Evolutionary conservation across 352 stramenopile species (phyloP), one percentile per base, ranked within the genome.

Genomic region (Globisporangium radiosum): DNA sequence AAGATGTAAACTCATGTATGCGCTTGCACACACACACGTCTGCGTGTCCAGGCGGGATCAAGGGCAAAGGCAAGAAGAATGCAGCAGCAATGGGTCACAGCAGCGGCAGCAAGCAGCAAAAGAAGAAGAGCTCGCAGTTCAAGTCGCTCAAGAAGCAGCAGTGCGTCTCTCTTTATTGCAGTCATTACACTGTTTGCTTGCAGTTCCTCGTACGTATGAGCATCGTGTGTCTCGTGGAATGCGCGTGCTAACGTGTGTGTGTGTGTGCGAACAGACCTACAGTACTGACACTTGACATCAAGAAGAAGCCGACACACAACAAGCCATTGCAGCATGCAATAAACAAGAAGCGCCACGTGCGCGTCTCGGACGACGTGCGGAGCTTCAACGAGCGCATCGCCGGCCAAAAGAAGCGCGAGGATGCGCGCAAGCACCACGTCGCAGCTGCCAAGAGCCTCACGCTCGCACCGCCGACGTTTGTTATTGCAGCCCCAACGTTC

Each of bases 331-430:
- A 25, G 36, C 72, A 72, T 25, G 52, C 40, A 8, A 51, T 54
- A 3, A 42, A 63, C 25, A 59, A 56, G 2, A 87, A 81, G 73
- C 64, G 73, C 7, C 55, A 56, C 1, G 45, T 57, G 14, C 37
- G 53, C 6, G 59, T 88, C n/a, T 66, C 80, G 10, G 70, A 83
- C 47, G 79, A 90, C 47, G 83, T 88, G 53, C 79, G 82, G 45
- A 90, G 79, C 60, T 92, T 90, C 71, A 81, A 92, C 62, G 82
- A 92, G 63, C 79, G 82, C 2, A 81, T 92, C 68, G 70, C 74
- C 0, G 75, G 68, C 0, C 77, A 81, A 57, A 78, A 55, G 44
- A 54, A 64, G 39, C 59, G 59, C 52, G 38, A 69, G 40, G 54
- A 72, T 2, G 62, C 67, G 5, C 57, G 63, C 17, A 57, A 67